Evolutionary conservation across 441 rosid genomes (phyloP).

Genomic region (Syzygium syzygioides): DNA sequence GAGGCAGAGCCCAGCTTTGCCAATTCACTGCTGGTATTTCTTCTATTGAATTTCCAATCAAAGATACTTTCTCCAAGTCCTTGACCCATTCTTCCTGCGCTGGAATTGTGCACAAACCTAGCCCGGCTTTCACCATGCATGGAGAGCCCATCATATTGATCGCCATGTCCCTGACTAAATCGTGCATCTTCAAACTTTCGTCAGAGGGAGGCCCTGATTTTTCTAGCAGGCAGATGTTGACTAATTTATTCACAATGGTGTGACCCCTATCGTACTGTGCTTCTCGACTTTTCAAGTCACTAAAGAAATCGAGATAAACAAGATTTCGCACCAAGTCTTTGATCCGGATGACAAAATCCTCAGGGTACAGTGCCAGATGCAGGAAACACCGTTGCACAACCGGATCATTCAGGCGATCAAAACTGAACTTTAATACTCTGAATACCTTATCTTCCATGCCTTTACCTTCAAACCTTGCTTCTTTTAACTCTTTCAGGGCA

Average conservation of each 20-base stretch:
- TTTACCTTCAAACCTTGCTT: neutral
- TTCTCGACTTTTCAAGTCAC: neutral
- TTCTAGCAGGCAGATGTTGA: neutral
- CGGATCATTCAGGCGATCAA: neutral
- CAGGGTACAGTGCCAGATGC: neutral
- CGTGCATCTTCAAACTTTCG: neutral
- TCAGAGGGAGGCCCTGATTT: accelerated
- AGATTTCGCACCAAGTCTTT: neutral
- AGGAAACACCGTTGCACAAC: neutral
- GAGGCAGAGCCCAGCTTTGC: neutral
- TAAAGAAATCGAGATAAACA: neutral
- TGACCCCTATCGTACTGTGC: neutral
- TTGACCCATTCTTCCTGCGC: neutral
- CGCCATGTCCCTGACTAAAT: neutral
- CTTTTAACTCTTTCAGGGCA: neutral
- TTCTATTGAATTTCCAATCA: neutral
- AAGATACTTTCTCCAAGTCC: slow-evolving; percentile 7
- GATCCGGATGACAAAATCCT: accelerated
- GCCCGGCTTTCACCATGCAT: slow-evolving; percentile 4
- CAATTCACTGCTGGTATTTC: neutral
- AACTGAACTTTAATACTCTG: neutral
- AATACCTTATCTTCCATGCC: neutral
- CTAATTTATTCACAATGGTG: neutral
- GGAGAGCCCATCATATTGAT: neutral
- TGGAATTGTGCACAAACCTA: neutral